Conservation (phyloP, 352 stramenopile genomes). For the Globisporangium yorkense region DNA sequence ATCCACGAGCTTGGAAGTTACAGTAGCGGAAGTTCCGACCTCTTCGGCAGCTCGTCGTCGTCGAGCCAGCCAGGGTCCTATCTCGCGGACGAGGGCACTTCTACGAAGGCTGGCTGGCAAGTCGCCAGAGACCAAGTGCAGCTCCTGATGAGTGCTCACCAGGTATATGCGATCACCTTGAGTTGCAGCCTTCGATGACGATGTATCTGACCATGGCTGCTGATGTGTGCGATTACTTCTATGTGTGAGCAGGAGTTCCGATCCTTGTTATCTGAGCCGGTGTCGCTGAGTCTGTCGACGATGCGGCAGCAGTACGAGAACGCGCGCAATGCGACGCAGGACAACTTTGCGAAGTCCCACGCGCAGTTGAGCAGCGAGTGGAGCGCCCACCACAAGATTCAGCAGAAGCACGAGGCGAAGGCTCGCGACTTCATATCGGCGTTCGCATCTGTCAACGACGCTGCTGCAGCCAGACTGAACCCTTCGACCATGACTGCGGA, state of each 20-base stretch:
- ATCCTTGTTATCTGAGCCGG: conserved; percentile 66
- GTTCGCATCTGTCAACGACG: conserved; percentile 24
- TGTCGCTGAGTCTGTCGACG: conserved; percentile 59
- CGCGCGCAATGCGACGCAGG: conserved; percentile 41
- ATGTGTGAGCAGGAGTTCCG: conserved; percentile 51
- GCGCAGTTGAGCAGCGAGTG: conserved; percentile 39
- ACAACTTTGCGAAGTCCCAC: conserved; percentile 57
- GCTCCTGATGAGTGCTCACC: conserved; percentile 50
- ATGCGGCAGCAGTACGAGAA: conserved; percentile 82
- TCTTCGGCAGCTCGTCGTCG: conserved; percentile 30
- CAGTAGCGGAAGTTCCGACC: conserved; percentile 21
- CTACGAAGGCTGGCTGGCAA: conserved; percentile 56
- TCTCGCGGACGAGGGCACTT: conserved; percentile 35
- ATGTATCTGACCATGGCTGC: neutral
- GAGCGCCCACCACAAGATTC: conserved; percentile 35
- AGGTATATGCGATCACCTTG: conserved; percentile 18
- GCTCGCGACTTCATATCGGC: conserved; percentile 31
- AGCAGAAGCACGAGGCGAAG: conserved; percentile 60
- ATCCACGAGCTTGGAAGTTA: conserved; percentile 32
- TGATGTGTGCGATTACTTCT: neutral
- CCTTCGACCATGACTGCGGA: conserved; percentile 24
- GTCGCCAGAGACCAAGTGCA: conserved; percentile 55
- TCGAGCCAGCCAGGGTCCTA: conserved; percentile 12
- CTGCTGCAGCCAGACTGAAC: conserved; percentile 12
- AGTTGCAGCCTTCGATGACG: neutral